Evolutionary conservation across 1,284 basidiomycete genomes (phyloP).

Genomic region (Vanrija sp.): DNA sequence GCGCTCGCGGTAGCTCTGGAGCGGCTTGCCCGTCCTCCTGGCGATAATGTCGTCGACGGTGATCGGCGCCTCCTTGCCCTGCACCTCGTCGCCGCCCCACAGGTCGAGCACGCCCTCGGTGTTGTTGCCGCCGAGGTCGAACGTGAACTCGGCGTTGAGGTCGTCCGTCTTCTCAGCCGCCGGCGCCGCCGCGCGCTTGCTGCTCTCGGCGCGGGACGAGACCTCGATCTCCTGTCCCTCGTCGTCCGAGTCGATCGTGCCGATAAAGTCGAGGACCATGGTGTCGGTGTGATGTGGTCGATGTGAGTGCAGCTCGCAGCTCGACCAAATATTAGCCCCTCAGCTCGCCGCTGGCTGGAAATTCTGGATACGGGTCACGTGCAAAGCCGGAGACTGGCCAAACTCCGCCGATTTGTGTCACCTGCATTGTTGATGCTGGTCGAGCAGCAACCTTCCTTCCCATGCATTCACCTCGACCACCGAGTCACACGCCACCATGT

Average conservation of each 20-base stretch:
- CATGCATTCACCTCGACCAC: background rate
- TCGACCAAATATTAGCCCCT: background rate
- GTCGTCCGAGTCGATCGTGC: constrained; percentile 50
- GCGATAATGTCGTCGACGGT: constrained; percentile 90
- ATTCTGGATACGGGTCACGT: constrained; percentile 13
- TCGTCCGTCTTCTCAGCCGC: constrained; percentile 55
- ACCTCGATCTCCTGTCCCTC: constrained; percentile 35
- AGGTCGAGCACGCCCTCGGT: constrained; percentile 28
- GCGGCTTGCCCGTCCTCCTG: constrained; percentile 54
- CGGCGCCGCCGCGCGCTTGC: constrained; percentile 12
- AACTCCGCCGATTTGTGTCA: background rate
- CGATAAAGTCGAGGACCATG: constrained; percentile 46
- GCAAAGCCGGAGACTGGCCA: background rate
- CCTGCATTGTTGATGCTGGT: background rate
- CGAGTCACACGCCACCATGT: background rate
- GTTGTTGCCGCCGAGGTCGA: constrained; percentile 70
- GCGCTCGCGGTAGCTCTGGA: constrained; percentile 53
- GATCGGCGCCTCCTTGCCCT: constrained; percentile 58
- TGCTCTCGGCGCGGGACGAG: constrained; percentile 12
- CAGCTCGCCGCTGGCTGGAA: constrained; percentile 1
- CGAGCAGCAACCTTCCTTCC: too few species aligned
- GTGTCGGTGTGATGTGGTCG: constrained; percentile 3
- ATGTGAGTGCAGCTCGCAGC: background rate
- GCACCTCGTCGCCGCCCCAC: constrained; percentile 42
- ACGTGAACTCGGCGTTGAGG: constrained; percentile 74